phyloP scores from a whole-genome alignment of 495 filamentous ascomycete species.

The Neurospora terricola region DNA sequence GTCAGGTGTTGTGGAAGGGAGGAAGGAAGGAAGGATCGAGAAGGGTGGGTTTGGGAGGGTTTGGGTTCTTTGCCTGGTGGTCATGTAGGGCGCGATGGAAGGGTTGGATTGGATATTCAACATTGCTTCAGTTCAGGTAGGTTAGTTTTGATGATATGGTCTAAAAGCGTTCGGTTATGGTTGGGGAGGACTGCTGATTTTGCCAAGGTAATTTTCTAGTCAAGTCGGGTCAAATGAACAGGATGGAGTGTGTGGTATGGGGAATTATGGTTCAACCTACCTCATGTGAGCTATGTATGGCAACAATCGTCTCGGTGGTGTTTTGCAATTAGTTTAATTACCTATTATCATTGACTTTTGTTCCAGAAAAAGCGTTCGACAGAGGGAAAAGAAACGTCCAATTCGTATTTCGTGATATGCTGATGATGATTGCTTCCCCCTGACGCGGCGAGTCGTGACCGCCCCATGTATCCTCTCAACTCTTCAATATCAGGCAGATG shows the following conservation, averaged over 20 bases:
- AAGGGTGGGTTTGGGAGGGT: not conserved
- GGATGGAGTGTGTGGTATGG: not conserved
- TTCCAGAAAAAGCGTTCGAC: not conserved
- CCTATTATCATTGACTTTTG: not conserved
- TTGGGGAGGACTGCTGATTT: not conserved
- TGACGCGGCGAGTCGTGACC: not conserved
- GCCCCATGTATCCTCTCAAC: not conserved
- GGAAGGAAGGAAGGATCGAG: not conserved
- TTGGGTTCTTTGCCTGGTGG: not conserved
- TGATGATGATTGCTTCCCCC: not conserved
- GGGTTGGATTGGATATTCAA: not conserved
- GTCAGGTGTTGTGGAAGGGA: not conserved
- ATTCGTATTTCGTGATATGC: not conserved
- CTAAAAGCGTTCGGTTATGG: not conserved
- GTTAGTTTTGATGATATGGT: not conserved
- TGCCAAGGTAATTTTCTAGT: not conserved
- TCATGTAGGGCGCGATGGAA: not conserved
- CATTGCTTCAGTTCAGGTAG: not conserved
- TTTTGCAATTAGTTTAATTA: not conserved
- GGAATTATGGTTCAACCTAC: not conserved
- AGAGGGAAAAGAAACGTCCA: not conserved
- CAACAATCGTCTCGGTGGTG: not conserved
- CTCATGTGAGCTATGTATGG: not conserved
- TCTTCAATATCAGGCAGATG: conserved; percentile 1
- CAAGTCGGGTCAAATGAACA: not conserved